Evolutionary conservation across 768 basidiomycete species (phyloP).

Genomic region (Tricholoma hemisulphureum): DNA sequence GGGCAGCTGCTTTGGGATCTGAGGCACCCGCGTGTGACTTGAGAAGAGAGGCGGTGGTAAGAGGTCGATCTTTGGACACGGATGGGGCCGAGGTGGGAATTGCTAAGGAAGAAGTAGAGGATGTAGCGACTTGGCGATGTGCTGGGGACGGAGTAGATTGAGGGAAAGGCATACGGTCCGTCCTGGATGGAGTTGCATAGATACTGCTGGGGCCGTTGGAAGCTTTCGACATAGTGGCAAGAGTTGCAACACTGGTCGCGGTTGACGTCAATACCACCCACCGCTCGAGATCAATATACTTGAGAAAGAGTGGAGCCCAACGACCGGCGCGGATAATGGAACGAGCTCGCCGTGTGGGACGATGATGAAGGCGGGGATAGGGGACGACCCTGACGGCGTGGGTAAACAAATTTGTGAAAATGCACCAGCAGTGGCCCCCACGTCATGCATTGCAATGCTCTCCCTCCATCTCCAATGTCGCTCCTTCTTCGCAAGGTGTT

Average conservation of each 20-base stretch:
- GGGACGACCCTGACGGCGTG: neutral
- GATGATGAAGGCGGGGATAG: neutral
- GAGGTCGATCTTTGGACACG: constrained; percentile 16
- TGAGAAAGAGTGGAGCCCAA: neutral
- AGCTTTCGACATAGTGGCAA: constrained; percentile 18
- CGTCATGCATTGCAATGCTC: no score
- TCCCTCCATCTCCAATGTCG: neutral
- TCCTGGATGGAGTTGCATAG: constrained; percentile 31
- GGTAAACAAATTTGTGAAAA: constrained; percentile 2
- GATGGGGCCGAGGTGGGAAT: constrained; percentile 9
- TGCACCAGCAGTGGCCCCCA: no score
- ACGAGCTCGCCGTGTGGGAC: neutral
- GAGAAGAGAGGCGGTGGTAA: constrained; percentile 41
- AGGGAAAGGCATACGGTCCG: constrained; percentile 37
- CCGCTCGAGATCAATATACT: no score
- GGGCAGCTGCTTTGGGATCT: constrained; percentile 61
- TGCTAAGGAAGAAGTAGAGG: constrained; percentile 17
- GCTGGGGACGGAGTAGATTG: constrained; percentile 34
- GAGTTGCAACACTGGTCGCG: no score
- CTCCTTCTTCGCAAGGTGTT: neutral
- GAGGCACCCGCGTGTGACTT: constrained; percentile 48
- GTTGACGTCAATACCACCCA: no score
- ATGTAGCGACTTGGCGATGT: constrained; percentile 15
- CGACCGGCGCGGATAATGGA: neutral
- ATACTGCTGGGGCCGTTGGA: constrained; percentile 17